Conservation (phyloP, 2,329 filamentous ascomycete species). For the Colletotrichum lindemuthianum region DNA sequence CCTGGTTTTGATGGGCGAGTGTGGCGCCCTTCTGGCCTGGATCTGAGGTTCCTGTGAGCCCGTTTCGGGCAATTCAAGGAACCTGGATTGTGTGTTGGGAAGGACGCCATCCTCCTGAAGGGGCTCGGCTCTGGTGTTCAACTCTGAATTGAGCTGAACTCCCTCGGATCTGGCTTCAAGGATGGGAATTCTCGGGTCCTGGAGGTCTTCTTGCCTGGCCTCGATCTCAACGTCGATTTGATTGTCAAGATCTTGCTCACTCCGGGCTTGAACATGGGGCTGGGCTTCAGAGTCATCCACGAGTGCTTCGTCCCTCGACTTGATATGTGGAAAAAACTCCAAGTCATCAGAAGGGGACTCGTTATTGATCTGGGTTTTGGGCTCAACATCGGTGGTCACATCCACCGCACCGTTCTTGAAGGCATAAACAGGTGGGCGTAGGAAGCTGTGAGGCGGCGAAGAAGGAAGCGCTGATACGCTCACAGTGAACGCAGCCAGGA, state of each 20-base stretch:
- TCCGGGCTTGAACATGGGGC: background rate
- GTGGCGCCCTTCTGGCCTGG: background rate
- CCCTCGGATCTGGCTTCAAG: too few relatives aligned
- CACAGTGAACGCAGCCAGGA: background rate
- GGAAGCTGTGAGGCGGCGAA: background rate
- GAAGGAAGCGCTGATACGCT: background rate
- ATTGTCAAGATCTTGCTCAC: background rate
- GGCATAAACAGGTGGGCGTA: background rate
- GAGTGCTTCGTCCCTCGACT: background rate
- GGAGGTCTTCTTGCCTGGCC: background rate
- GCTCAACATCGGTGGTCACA: background rate
- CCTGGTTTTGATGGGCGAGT: background rate
- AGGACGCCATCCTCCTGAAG: too few relatives aligned
- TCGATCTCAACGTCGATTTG: background rate
- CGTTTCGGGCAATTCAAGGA: too few relatives aligned
- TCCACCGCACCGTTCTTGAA: background rate
- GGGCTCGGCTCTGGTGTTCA: too few relatives aligned
- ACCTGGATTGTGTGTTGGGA: too few relatives aligned
- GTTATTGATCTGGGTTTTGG: background rate
- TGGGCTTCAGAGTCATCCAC: background rate
- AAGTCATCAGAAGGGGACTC: background rate
- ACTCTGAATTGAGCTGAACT: too few relatives aligned
- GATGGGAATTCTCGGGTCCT: background rate
- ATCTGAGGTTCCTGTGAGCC: background rate
- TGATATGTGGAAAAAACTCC: background rate